Evolutionary conservation across 1,284 basidiomycete species (phyloP).

Genomic region (Mycena citricolor): DNA sequence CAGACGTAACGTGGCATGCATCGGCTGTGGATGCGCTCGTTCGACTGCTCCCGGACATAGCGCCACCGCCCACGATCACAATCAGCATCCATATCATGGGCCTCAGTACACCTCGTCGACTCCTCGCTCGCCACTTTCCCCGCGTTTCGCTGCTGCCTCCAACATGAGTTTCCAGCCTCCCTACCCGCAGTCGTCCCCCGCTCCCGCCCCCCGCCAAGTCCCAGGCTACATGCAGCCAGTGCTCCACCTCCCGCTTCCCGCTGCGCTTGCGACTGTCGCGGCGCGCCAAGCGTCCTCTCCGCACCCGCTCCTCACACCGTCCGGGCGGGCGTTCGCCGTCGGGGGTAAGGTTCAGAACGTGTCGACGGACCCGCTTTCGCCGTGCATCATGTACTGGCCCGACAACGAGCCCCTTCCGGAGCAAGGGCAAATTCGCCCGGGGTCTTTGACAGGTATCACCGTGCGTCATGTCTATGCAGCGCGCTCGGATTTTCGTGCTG

Average conservation of each 20-base stretch:
- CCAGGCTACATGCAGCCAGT: slow-evolving; percentile 1
- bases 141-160: slow-evolving; percentile 13
- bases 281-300: neutral
- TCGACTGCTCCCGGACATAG: slow-evolving; percentile 33
- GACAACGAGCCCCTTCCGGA: slow-evolving; percentile 80
- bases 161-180: slow-evolving; percentile 22
- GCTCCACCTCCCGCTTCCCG: slow-evolving; percentile 13
- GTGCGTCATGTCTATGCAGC: slow-evolving; percentile 42
- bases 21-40: slow-evolving; percentile 68
- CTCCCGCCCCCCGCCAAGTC: neutral
- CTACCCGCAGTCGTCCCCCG: slow-evolving; percentile 5
- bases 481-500: no score
- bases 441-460: slow-evolving; percentile 46
- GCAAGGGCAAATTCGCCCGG: slow-evolving; percentile 71
- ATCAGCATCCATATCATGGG: slow-evolving; percentile 11
- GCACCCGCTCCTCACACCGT: slow-evolving; percentile 76
- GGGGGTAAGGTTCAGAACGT: slow-evolving; percentile 78
- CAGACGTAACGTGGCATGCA: slow-evolving; percentile 73
- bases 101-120: slow-evolving; percentile 1
- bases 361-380: slow-evolving; percentile 62
- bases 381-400: slow-evolving; percentile 84
- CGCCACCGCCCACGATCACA: slow-evolving; percentile 26
- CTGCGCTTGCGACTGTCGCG: slow-evolving; percentile 4
- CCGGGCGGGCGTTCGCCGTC: slow-evolving; percentile 67
- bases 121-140: slow-evolving; percentile 12